Base-by-base conservation (phyloP, 129 eudicot genomes). In the Artemisia argyi region DNA sequence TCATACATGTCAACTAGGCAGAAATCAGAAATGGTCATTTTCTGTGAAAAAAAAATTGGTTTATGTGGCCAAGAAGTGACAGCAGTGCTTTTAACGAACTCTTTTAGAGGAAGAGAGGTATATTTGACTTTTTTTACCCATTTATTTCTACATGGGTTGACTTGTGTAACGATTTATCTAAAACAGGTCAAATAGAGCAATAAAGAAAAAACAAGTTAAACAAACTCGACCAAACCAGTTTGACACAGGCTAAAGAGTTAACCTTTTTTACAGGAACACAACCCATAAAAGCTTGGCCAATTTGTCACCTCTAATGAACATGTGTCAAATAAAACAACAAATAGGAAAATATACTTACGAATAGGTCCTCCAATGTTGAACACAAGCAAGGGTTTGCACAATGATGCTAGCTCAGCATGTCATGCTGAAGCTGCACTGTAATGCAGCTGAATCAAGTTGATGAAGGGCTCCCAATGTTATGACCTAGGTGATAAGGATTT, bases 311-410 rank as follows among this genome's bases (percentile, higher is more conserved):
- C 7, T 5, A 32, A 32, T 4, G 42, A 32, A 32, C 42, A 32
- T 32, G 12, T n/a, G n/a, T 55, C 39, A 70, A 47, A 39, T 51
- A 19, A 69, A 10, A 55, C 15, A 69, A 11, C 51, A 56, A 54
- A 72, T 39, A 11, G 50, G 46, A 32, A 32, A 48, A 19, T 39
- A 35, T 56, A 76, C 64, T 76, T 80, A 87, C 91, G 76, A 76
- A 86, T 85, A 65, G 92, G 93, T 18, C 97, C 97, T 74, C 97
- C 97, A 76, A 91, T 67, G 74, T 85, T 88, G 52, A 88, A 87
- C 59, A 91, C 97, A 68, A 91, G 86, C 73, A 88, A 76, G 50
- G 96, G 91, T 66, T 72, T 91, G 5, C 66, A 73, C 48, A 88
- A 54, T 35, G 76, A 73, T 39, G 85, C 88, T 65, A 91, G 76